Conservation (phyloP, 768 basidiomycete genomes). For the Leccinum uliginosum region DNA sequence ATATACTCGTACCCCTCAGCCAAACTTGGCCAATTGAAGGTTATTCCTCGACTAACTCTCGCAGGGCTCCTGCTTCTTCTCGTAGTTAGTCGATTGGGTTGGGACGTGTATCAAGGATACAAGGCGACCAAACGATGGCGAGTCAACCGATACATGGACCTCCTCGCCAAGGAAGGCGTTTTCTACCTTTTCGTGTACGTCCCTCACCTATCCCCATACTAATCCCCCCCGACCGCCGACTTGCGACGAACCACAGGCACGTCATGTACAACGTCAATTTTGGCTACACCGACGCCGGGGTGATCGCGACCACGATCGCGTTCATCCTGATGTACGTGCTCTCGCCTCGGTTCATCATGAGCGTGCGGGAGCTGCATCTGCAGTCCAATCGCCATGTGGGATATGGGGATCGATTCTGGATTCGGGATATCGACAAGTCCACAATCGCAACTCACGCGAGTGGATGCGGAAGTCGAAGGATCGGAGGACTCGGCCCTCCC, state of each 20-base stretch:
- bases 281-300: neutral
- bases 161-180: conserved; percentile 12
- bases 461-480: neutral
- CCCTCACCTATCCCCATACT: too few relatives aligned
- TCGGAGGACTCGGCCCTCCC: neutral
- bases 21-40: conserved; percentile 8
- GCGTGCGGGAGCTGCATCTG: conserved; percentile 11
- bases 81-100: neutral
- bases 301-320: neutral
- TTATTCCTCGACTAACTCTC: conserved; percentile 11
- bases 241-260: conserved; percentile 4
- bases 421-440: conserved; percentile 9
- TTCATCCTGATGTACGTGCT: conserved; percentile 5
- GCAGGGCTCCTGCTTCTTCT: conserved; percentile 11
- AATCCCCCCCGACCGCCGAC: neutral
- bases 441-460: neutral
- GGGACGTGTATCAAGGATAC: conserved; percentile 11
- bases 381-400: neutral
- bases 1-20: neutral
- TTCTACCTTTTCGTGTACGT: conserved; percentile 21
- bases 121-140: conserved; percentile 6
- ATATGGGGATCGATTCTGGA: conserved; percentile 7
- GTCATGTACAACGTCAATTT: conserved; percentile 12
- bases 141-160: conserved; percentile 12
- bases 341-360: conserved; percentile 19